Percentiles rank a stretch among this genome's conserved stretches.
Evolutionary conservation across 371 early-diverging fungal species (phyloP).

Genomic region (Massospora cicadina): DNA sequence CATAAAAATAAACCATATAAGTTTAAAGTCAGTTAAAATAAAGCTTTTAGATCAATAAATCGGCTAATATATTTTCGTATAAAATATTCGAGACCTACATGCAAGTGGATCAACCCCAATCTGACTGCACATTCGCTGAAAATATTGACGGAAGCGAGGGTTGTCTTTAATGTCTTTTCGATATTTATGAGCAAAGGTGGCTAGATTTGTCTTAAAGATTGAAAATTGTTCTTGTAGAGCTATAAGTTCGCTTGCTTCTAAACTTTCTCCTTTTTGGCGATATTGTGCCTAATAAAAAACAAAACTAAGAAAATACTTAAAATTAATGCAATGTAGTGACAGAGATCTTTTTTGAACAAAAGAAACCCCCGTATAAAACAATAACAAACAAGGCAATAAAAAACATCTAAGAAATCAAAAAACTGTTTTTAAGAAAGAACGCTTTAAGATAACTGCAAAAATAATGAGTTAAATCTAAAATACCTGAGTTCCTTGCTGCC

Average conservation of each 20-base stretch:
- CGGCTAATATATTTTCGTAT: neutral
- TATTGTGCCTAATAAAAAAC: slow-evolving; percentile 6
- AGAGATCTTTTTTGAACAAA: neutral
- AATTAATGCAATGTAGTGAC: neutral
- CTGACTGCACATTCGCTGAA: slow-evolving; percentile 81
- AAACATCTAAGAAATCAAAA: neutral
- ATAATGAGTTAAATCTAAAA: neutral
- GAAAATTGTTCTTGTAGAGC: slow-evolving; percentile 50
- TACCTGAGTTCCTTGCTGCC: slow-evolving; percentile 5
- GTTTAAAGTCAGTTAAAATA: neutral
- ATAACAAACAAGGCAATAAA: neutral
- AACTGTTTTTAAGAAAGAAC: too few relatives aligned
- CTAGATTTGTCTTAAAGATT: slow-evolving; percentile 57
- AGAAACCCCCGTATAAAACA: neutral
- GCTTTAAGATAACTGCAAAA: too few relatives aligned
- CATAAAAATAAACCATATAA: slow-evolving; percentile 6
- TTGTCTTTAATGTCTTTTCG: slow-evolving; percentile 74
- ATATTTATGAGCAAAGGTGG: slow-evolving; percentile 71
- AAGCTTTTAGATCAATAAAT: neutral
- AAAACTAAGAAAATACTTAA: neutral
- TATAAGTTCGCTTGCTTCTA: neutral
- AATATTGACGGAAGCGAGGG: slow-evolving; percentile 72
- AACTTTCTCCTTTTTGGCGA: neutral
- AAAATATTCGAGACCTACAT: slow-evolving; percentile 27
- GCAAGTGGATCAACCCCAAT: slow-evolving; percentile 92